Evolutionary conservation across 2,329 filamentous ascomycete species (phyloP).

Genomic region (Fusarium penzigii): DNA sequence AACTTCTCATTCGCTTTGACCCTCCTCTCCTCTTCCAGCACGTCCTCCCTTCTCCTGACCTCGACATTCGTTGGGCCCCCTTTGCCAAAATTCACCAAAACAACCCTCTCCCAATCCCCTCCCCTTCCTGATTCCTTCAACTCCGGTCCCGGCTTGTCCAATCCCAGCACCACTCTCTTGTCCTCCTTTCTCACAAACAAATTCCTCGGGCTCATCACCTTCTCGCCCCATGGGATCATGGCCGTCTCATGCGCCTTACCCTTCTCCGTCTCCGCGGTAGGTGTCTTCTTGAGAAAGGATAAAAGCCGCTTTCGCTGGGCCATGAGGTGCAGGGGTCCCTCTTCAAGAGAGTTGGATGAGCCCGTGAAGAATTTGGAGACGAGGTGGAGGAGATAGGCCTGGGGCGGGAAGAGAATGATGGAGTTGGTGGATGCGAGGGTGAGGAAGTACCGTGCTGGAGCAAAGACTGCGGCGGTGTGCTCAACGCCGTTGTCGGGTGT

Average conservation of each 20-base stretch:
- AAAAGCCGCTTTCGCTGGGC: slow-evolving; percentile 54
- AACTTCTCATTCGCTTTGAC: slow-evolving; percentile 28
- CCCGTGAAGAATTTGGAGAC: slow-evolving; percentile 54
- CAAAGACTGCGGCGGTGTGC: slow-evolving; percentile 76
- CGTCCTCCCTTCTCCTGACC: slow-evolving; percentile 51
- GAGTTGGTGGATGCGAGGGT: slow-evolving; percentile 60
- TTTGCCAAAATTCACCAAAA: slow-evolving; percentile 55
- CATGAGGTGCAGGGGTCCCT: slow-evolving; percentile 39
- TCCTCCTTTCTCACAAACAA: slow-evolving; percentile 48
- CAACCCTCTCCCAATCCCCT: slow-evolving; percentile 61
- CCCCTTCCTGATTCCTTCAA: slow-evolving; percentile 47
- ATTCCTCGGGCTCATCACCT: slow-evolving; percentile 59
- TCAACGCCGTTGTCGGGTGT: slow-evolving; percentile 69
- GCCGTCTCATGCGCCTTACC: slow-evolving; percentile 43
- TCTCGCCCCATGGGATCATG: slow-evolving; percentile 57
- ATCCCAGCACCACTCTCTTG: slow-evolving; percentile 51
- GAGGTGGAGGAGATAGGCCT: slow-evolving; percentile 71
- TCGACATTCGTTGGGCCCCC: slow-evolving; percentile 55
- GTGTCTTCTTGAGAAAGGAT: slow-evolving; percentile 50
- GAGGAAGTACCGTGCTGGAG: slow-evolving; percentile 70
- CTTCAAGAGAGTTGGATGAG: slow-evolving; percentile 27
- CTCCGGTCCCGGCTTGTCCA: slow-evolving; percentile 62
- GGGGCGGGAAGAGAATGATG: slow-evolving; percentile 88
- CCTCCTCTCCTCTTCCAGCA: slow-evolving; percentile 47
- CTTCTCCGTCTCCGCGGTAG: slow-evolving; percentile 43